Conservation (phyloP, 1,139 yeast genomes). For the Pichia sp. region DNA sequence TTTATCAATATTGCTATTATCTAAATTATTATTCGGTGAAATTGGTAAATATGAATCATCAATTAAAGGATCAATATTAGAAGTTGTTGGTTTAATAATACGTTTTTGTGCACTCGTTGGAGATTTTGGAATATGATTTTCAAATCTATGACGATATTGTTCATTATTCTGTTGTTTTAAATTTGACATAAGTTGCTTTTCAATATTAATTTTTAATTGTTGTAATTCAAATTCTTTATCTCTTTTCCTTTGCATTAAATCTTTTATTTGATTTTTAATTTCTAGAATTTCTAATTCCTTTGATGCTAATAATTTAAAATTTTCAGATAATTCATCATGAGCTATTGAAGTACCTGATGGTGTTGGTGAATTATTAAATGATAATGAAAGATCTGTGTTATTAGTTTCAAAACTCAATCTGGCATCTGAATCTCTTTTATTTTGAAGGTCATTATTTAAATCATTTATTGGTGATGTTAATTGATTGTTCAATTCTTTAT, state of each 20-base stretch:
- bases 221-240: constrained; percentile 32
- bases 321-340: constrained; percentile 38
- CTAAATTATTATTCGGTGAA: background rate
- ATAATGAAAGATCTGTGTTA: constrained; percentile 5
- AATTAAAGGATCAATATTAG: constrained; percentile 20
- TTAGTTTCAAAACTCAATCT: constrained; percentile 8
- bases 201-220: constrained; percentile 42
- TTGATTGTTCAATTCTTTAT: background rate
- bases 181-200: constrained; percentile 34
- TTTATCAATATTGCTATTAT: background rate
- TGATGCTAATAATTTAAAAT: constrained; percentile 49
- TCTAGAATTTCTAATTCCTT: constrained; percentile 60
- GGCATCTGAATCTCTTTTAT: background rate
- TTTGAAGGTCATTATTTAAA: background rate
- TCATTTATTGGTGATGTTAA: background rate
- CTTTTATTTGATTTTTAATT: constrained; percentile 43
- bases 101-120: constrained; percentile 17
- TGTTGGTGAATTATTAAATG: constrained; percentile 6
- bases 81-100: constrained; percentile 12
- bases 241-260: constrained; percentile 28
- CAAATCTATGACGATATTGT: constrained; percentile 2
- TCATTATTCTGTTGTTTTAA: constrained; percentile 24
- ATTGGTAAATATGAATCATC: constrained; percentile 13
- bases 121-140: constrained; percentile 18
- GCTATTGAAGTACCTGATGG: background rate